Evolutionary conservation across 78 protist genomes (phyloP).

Genomic region (Dictyostelium brefeldianum): DNA sequence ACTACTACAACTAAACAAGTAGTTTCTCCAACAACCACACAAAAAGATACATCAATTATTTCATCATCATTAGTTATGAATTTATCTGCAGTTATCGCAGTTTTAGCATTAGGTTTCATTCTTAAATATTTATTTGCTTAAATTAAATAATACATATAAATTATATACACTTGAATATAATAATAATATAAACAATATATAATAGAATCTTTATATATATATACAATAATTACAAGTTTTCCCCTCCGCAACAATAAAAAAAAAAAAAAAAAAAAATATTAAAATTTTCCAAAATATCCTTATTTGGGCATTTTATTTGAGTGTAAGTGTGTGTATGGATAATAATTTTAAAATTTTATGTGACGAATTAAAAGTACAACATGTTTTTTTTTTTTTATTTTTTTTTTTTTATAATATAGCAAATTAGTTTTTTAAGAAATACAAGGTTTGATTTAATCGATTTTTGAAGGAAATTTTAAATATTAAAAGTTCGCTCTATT

Average conservation of each 20-base stretch:
- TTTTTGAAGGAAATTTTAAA: not conserved
- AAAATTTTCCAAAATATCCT: not conserved
- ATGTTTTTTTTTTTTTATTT: not conserved
- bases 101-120: slow-evolving; percentile 27
- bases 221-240: not conserved
- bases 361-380: not conserved
- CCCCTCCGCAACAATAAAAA: not conserved
- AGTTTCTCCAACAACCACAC: not conserved
- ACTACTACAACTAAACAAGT: not conserved
- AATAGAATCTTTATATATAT: not conserved
- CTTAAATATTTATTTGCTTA: slow-evolving; percentile 30
- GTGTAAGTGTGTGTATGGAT: too few species aligned
- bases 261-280: not conserved
- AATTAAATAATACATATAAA: not conserved
- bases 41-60: not conserved
- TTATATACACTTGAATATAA: not conserved
- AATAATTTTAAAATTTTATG: too few species aligned
- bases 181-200: not conserved
- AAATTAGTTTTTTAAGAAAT: too few species aligned
- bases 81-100: slow-evolving; percentile 21
- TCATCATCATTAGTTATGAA: slow-evolving; percentile 22
- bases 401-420: not conserved
- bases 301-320: too few species aligned
- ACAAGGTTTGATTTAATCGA: not conserved
- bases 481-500: not conserved